Base-by-base conservation (phyloP, 129 eudicot genomes). In the Erigeron canadensis region DNA sequence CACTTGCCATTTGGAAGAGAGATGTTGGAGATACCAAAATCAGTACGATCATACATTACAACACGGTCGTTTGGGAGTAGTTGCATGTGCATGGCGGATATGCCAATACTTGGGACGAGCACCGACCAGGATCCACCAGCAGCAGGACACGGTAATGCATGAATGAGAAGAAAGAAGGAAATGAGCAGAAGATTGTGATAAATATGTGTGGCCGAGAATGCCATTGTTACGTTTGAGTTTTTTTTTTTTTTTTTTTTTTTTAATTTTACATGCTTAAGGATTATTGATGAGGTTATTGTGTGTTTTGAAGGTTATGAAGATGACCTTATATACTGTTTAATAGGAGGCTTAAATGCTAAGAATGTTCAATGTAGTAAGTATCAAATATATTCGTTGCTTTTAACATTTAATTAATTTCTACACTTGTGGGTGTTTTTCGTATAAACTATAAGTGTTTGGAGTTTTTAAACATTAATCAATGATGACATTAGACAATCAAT, bases 31-130 rank as follows among this genome's bases (percentile, higher is more conserved):
- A 5, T n/a, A 4, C 93, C 96, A 61, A 82, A 86, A 28, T 90
- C 95, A 0, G 96, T 90, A 39, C 91, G 80, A 59, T 90, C 96
- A 65, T 73, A 85, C 45, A 87, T 82, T 62, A 90, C 79, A 40
- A 90, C 91, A 10, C 85, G 88, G 70, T 90, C 86, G 64, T 75
- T 81, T 71, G 76, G 64, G 11, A 89, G 80, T 50, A 86, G 96
- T 17, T 89, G 93, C 96, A 89, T 89, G 90, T 86, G 96, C 96
- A 89, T 89, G 81, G 93, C 83, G 1, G 93, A 78, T 48, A 82
- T 76, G 67, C 93, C 96, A 6, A 79, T 69, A 83, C 62, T 89
- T 41, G 81, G 51, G 18, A 68, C 72, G 43, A 89, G 77, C 47
- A 82, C 70, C 34, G 76, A 55, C 96, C 96, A 89, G 23, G 70